Conservation (phyloP, 1,284 basidiomycete genomes). For the Fistulinella cinereoalba region DNA sequence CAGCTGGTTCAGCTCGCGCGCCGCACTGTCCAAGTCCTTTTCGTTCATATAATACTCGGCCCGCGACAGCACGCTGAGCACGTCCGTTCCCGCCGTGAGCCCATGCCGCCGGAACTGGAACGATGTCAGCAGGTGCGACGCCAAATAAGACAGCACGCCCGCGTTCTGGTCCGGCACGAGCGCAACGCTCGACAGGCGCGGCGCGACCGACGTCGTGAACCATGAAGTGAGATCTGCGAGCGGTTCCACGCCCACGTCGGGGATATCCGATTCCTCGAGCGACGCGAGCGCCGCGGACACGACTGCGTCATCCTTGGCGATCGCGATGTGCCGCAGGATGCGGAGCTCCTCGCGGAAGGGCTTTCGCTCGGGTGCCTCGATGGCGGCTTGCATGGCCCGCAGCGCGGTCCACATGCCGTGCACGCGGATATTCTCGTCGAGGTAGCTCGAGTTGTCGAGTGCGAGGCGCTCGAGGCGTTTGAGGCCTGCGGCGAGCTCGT, state of each 20-base stretch:
- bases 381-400: conserved; percentile 58
- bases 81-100: conserved; percentile 76
- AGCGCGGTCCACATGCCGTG: conserved; percentile 80
- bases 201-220: conserved; percentile 85
- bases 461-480: conserved; percentile 90
- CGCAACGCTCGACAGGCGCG: conserved; percentile 83
- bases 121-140: conserved; percentile 72
- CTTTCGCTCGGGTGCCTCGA: conserved; percentile 60
- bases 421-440: conserved; percentile 87
- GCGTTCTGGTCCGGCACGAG: conserved; percentile 89
- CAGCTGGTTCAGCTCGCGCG: conserved; percentile 90
- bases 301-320: conserved; percentile 67
- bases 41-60: conserved; percentile 90
- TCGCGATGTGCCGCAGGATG: conserved; percentile 72
- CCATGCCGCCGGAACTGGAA: conserved; percentile 80
- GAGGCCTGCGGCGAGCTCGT: conserved; percentile 86
- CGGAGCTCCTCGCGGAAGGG: conserved; percentile 91
- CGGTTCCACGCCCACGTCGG: conserved; percentile 87
- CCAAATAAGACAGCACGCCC: conserved; percentile 85
- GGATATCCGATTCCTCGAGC: conserved; percentile 72
- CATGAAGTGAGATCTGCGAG: conserved; percentile 86
- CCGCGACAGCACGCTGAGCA: conserved; percentile 81
- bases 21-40: conserved; percentile 90
- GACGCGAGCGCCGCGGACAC: conserved; percentile 67
- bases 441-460: conserved; percentile 84